Conservation (phyloP, 495 filamentous ascomycete genomes). For the Parachaetomium inaequale region DNA sequence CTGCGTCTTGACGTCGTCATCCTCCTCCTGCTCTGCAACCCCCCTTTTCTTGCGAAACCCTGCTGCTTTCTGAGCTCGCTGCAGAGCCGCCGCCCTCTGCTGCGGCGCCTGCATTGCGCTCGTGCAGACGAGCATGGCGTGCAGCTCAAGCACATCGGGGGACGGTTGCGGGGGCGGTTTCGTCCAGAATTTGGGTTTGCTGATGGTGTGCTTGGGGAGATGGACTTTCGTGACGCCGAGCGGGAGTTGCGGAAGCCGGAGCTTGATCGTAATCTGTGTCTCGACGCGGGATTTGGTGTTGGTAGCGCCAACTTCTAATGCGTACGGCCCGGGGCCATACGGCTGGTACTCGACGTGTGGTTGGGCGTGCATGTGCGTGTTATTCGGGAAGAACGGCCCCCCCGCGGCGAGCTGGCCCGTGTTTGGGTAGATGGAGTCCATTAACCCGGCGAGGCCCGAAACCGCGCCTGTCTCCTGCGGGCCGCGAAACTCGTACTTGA, state of each 20-base stretch:
- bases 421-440: conserved; percentile 1
- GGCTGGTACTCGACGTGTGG: conserved; percentile 1
- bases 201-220: conserved; percentile 82
- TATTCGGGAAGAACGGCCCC: conserved; percentile 1
- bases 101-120: conserved; percentile 82
- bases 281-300: conserved; percentile 81
- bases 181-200: conserved; percentile 81
- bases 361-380: not conserved
- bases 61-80: conserved; percentile 51
- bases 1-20: conserved; percentile 62
- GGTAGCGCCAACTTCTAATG: conserved; percentile 8
- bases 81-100: conserved; percentile 59
- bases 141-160: conserved; percentile 74
- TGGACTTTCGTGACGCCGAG: conserved; percentile 71
- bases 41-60: not conserved
- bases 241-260: conserved; percentile 71
- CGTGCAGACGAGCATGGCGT: conserved; percentile 78
- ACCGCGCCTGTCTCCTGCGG: not conserved
- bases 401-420: not conserved
- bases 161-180: conserved; percentile 57
- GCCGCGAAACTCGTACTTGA: conserved; percentile 17
- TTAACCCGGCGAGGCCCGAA: not conserved
- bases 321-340: conserved; percentile 14
- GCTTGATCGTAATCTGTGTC: conserved; percentile 81
- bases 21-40: conserved; percentile 23